Evolutionary conservation across 2,329 filamentous ascomycete genomes (phyloP), one percentile per base, ranked within the genome.

Genomic region (Colletotrichum echinochloae): DNA sequence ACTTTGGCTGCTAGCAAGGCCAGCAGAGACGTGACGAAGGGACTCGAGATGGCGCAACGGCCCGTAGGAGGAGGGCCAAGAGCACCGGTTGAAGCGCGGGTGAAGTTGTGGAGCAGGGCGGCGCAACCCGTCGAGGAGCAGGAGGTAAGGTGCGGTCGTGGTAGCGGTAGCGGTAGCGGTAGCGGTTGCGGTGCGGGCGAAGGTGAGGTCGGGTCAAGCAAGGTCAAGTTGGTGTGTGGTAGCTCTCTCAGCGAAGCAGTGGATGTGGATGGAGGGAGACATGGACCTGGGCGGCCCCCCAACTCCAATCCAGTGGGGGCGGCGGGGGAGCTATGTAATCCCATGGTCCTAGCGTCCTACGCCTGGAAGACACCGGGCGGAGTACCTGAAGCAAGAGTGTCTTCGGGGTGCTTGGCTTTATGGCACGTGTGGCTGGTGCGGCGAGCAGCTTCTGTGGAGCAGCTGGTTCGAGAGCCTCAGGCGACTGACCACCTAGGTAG

Each of bases 301-400:
- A 52, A 65, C 39, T 14, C 44, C 66, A 68, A 69, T 69, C 60
- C 52, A 52, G 60, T 68, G 66, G 60, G 61, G 66, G 60, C 46
- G 46, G 66, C 60, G 66, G 54, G 66, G 66, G 65, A 69, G 66
- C 66, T 69, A 69, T 69, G 65, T 69, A 69, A 69, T 59, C 61
- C 52, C 59, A 23, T 65, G 60, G 66, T 26, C 66, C 60, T 23
- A 65, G 66, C 66, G 61, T 39, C 28, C 35, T 26, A 14, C 11
- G 44, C 12, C 44, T 51, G 33, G 30, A 49, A 23, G 16, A 33
- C 44, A 20, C 23, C 20, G 14, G 16, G 23, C 23, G 9, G n/a
- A 39, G 59, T 23, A 61, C 23, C 33, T 33, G 23, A 30, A 44
- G 41, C 44, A 46, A 46, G 20, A 46, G 44, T 46, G 20, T 46